These are phyloP conservation scores for Lepidium campestre DNA, from an alignment of 441 rosid genomes.

Conservation along the genomic window DNA sequence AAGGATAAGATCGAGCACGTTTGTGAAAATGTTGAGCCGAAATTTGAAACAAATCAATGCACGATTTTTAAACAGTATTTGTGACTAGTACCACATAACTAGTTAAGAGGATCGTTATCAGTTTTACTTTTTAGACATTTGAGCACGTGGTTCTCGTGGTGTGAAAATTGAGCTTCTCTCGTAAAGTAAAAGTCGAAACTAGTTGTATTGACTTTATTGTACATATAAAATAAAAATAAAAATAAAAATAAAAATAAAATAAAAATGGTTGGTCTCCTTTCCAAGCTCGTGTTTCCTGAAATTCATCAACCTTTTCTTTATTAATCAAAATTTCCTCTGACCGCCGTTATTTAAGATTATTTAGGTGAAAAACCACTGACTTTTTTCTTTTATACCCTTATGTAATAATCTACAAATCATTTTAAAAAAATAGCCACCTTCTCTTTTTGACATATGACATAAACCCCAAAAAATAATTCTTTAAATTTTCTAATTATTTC, in stretches of 20 bases:
- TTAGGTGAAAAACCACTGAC: not conserved
- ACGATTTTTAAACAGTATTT: not conserved
- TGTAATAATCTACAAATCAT: too few relatives aligned
- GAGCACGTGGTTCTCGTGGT: conserved; percentile 21
- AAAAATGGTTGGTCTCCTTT: not conserved
- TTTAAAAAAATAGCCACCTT: too few relatives aligned
- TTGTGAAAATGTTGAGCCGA: conserved; percentile 3
- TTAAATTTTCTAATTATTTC: too few relatives aligned
- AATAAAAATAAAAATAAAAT: too few relatives aligned
- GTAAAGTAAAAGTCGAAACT: not conserved
- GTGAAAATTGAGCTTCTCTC: not conserved
- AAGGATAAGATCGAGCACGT: conserved; percentile 16
- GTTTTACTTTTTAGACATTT: not conserved
- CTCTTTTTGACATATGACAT: too few relatives aligned
- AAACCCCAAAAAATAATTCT: too few relatives aligned
- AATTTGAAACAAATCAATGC: not conserved
- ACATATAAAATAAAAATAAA: too few relatives aligned
- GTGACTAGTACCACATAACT: not conserved
- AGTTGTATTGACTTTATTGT: not conserved
- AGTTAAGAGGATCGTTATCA: not conserved
- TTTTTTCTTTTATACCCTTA: not conserved
- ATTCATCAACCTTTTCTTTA: not conserved
- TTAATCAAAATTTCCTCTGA: not conserved
- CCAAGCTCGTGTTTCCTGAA: not conserved
- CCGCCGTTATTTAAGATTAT: too few relatives aligned